phyloP scores from a whole-genome alignment of 169 alveolate genomes.

The Theileria sp. region DNA sequence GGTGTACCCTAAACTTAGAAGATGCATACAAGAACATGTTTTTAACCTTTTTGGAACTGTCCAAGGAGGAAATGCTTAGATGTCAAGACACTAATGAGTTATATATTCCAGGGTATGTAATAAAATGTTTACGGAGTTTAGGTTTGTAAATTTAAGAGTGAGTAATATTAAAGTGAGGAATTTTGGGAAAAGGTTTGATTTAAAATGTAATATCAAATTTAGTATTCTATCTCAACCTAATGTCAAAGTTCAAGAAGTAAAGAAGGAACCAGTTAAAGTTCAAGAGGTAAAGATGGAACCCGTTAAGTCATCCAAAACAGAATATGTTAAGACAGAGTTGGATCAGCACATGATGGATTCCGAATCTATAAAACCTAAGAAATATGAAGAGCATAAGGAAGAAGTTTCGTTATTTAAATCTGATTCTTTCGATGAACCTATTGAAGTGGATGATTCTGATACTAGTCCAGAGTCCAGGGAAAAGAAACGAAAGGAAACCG shows the following conservation, averaged over 20 bases:
- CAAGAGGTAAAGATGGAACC: background rate
- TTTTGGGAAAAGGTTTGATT: slow-evolving; percentile 6
- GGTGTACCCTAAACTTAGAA: background rate
- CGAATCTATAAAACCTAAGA: background rate
- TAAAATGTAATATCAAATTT: background rate
- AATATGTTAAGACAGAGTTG: slow-evolving; percentile 1
- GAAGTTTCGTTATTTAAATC: background rate
- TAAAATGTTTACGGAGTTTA: background rate
- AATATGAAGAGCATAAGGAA: slow-evolving; percentile 4
- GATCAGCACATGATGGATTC: background rate
- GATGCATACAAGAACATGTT: slow-evolving; percentile 8
- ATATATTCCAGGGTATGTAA: slow-evolving; percentile 38
- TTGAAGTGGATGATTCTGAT: background rate
- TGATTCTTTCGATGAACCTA: slow-evolving; percentile 6
- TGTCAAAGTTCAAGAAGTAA: background rate
- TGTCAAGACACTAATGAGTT: slow-evolving; percentile 16
- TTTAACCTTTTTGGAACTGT: slow-evolving; percentile 10
- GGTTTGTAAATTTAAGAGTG: slow-evolving; percentile 10
- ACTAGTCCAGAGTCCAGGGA: background rate
- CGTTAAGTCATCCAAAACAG: background rate
- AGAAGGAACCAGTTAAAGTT: background rate
- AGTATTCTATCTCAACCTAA: background rate
- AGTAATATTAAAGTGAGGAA: slow-evolving; percentile 17
- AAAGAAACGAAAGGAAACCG: background rate
- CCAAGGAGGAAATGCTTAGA: slow-evolving; percentile 16